A percentile compares a stretch with the other conserved stretches of the same genome.
Evolutionary conservation across 2,329 filamentous ascomycete genomes (phyloP).

Genomic region (Zymoseptoria passerinii): DNA sequence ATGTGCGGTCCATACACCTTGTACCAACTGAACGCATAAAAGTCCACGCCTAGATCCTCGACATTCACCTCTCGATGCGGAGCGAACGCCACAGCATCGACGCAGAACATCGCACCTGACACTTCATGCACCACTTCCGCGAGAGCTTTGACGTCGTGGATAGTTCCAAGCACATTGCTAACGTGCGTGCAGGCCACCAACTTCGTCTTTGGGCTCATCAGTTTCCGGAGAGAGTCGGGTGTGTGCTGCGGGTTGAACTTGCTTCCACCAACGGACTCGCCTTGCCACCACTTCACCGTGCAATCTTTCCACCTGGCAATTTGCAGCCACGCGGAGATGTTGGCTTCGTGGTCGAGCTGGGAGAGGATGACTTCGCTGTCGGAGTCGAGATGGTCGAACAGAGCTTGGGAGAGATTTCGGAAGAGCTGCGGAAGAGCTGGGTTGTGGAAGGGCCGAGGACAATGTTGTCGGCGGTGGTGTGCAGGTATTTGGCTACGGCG

Average conservation of each 20-base stretch:
- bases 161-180: slow-evolving; percentile 64
- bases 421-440: slow-evolving; percentile 66
- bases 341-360: slow-evolving; percentile 68
- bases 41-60: slow-evolving; percentile 58
- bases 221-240: slow-evolving; percentile 45
- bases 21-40: slow-evolving; percentile 75
- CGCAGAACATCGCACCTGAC: slow-evolving; percentile 54
- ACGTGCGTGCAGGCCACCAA: slow-evolving; percentile 67
- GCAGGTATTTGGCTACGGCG: slow-evolving; percentile 63
- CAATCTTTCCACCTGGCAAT: slow-evolving; percentile 55
- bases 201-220: slow-evolving; percentile 57
- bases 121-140: slow-evolving; percentile 44
- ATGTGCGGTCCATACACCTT: slow-evolving; percentile 75
- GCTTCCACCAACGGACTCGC: slow-evolving; percentile 13
- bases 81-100: slow-evolving; percentile 70
- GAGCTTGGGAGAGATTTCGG: slow-evolving; percentile 55
- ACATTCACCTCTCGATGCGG: slow-evolving; percentile 66
- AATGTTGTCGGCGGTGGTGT: slow-evolving; percentile 58
- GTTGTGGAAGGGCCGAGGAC: slow-evolving; percentile 68
- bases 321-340: slow-evolving; percentile 64
- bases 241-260: slow-evolving; percentile 52
- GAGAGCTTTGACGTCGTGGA: slow-evolving; percentile 55
- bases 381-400: slow-evolving; percentile 50
- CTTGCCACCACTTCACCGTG: slow-evolving; percentile 60
- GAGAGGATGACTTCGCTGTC: slow-evolving; percentile 57